These are phyloP conservation scores for Paradendryphiella salina DNA, from an alignment of 2,329 filamentous ascomycete genomes.

Conservation along the genomic window DNA sequence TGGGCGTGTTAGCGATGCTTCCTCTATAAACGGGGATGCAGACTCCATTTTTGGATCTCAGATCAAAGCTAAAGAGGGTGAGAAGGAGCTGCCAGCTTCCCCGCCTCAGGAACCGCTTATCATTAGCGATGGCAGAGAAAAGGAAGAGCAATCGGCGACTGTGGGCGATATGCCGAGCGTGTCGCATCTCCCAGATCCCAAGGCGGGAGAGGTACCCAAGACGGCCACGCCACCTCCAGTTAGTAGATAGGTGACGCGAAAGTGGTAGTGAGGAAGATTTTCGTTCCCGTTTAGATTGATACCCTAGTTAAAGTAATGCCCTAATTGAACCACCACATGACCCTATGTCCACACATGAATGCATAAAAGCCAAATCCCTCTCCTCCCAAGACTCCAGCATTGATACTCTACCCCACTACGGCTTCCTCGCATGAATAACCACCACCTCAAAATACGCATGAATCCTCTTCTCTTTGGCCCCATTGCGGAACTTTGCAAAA, in stretches of 20 bases:
- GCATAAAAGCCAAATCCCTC: not conserved
- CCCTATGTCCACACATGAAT: not conserved
- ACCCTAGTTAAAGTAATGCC: slow-evolving; percentile 14
- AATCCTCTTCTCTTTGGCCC: slow-evolving; percentile 36
- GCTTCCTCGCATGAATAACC: slow-evolving; percentile 21
- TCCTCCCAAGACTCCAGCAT: not conserved
- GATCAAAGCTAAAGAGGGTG: slow-evolving; percentile 18
- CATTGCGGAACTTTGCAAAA: slow-evolving; percentile 39
- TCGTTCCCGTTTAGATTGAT: slow-evolving; percentile 28
- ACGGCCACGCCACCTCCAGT: slow-evolving; percentile 14
- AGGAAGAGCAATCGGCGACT: slow-evolving; percentile 21
- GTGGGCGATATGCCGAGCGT: slow-evolving; percentile 45
- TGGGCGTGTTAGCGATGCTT: slow-evolving; percentile 34
- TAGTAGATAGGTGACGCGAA: slow-evolving; percentile 13
- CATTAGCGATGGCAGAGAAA: slow-evolving; percentile 33
- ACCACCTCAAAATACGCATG: slow-evolving; percentile 40
- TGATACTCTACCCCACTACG: not conserved
- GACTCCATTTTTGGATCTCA: slow-evolving; percentile 38
- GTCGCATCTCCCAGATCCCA: slow-evolving; percentile 43
- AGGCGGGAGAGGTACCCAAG: slow-evolving; percentile 19
- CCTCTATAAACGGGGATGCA: slow-evolving; percentile 35
- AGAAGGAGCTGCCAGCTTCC: slow-evolving; percentile 19
- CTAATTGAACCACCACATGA: slow-evolving; percentile 3
- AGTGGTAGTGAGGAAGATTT: not conserved
- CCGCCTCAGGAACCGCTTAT: slow-evolving; percentile 29